A percentile compares a stretch with the other conserved stretches of the same genome.
phyloP scores from a whole-genome alignment of 2,329 filamentous ascomycete species.

The Hymenoscyphus fructigenus region DNA sequence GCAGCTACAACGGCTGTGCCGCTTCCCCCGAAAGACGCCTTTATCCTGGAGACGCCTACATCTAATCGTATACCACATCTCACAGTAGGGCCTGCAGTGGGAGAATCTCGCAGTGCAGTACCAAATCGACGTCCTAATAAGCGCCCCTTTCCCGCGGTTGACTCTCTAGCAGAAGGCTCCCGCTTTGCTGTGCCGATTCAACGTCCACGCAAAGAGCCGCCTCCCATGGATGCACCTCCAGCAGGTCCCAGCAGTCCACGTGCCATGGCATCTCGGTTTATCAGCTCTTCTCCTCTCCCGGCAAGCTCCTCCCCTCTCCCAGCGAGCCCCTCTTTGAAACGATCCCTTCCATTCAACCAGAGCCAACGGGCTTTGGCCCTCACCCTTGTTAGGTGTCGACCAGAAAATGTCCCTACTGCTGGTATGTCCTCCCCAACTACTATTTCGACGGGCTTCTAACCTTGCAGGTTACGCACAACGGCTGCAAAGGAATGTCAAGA shows the following conservation, averaged over 20 bases:
- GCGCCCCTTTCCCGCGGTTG: neutral
- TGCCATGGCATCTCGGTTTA: neutral
- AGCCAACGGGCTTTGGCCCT: slow-evolving; percentile 31
- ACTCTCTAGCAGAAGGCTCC: neutral
- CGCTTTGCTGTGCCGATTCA: neutral
- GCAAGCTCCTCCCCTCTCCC: neutral
- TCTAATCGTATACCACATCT: no score
- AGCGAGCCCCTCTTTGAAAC: neutral
- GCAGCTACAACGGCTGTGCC: no score
- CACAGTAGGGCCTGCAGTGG: no score
- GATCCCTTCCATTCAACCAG: neutral
- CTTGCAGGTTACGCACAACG: slow-evolving; percentile 29
- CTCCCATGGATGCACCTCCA: neutral
- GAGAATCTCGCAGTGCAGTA: no score
- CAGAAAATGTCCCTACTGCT: slow-evolving; percentile 20
- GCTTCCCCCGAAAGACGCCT: no score
- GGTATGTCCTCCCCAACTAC: slow-evolving; percentile 19
- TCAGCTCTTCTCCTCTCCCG: neutral
- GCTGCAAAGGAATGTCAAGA: slow-evolving; percentile 23
- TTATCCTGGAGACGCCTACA: no score
- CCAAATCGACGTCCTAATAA: neutral
- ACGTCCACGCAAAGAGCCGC: neutral
- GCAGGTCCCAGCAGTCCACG: neutral
- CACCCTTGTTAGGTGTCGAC: slow-evolving; percentile 26
- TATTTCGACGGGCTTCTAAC: slow-evolving; percentile 3